Conservation (phyloP, 83 land plant genomes). For the Picea abies region DNA sequence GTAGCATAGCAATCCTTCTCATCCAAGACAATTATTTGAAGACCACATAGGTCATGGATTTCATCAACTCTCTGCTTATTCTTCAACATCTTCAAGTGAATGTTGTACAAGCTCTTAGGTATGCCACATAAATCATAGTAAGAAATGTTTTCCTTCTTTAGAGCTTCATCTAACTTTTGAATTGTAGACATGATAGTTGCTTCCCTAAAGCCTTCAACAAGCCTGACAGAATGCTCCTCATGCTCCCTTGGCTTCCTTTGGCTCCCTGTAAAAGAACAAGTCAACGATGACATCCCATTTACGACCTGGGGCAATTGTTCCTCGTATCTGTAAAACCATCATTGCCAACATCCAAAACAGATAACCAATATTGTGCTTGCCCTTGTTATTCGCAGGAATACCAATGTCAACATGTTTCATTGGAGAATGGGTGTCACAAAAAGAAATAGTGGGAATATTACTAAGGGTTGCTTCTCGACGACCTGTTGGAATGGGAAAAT, state of each 20-base stretch:
- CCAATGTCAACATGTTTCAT: too few relatives aligned
- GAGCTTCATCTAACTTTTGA: slow-evolving; percentile 67
- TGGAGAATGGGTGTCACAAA: too few relatives aligned
- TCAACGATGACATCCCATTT: too few relatives aligned
- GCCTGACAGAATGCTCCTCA: slow-evolving; percentile 60
- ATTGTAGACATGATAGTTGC: slow-evolving; percentile 70
- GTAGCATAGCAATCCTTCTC: slow-evolving; percentile 83
- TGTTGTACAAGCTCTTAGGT: slow-evolving; percentile 93
- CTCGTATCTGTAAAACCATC: too few relatives aligned
- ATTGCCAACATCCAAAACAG: too few relatives aligned
- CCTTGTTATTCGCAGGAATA: too few relatives aligned
- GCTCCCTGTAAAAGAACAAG: too few relatives aligned
- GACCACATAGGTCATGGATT: slow-evolving; percentile 94
- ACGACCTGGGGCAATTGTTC: too few relatives aligned
- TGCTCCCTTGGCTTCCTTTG: slow-evolving; percentile 47
- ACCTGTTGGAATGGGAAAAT: too few relatives aligned
- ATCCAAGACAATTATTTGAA: slow-evolving; percentile 75
- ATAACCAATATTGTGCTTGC: too few relatives aligned
- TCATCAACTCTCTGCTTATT: slow-evolving; percentile 88
- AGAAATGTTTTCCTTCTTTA: slow-evolving; percentile 51
- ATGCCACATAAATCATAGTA: slow-evolving; percentile 76
- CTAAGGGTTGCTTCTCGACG: too few relatives aligned
- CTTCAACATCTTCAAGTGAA: slow-evolving; percentile 86
- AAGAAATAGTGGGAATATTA: too few relatives aligned
- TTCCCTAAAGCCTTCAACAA: slow-evolving; percentile 72